These are phyloP conservation scores for Pilatotrama ljubarskyi DNA, from an alignment of 768 basidiomycete genomes.

Conservation along the genomic window DNA sequence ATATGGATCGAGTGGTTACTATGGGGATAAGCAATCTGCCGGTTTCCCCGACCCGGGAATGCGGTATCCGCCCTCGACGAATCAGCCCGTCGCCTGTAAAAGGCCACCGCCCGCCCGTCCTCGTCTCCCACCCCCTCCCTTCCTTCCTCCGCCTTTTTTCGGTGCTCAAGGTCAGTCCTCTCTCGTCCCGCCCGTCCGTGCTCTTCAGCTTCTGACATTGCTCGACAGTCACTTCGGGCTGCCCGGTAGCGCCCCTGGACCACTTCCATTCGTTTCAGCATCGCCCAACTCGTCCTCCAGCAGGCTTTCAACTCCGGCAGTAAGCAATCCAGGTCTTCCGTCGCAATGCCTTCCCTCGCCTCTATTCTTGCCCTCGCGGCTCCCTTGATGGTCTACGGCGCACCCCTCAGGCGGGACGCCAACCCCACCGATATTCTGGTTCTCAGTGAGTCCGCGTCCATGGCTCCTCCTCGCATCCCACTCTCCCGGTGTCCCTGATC, in stretches of 20 bases:
- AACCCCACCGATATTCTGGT: slow-evolving; percentile 50
- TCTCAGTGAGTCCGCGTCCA: slow-evolving; percentile 48
- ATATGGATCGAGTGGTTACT: slow-evolving; percentile 9
- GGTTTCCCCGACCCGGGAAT: slow-evolving; percentile 25
- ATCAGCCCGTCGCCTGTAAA: slow-evolving; percentile 17
- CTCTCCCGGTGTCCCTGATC: not conserved
- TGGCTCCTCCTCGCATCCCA: not conserved
- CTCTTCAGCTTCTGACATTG: not conserved
- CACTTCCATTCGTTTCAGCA: slow-evolving; percentile 29
- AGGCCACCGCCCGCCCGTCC: slow-evolving; percentile 10
- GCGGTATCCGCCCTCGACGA: slow-evolving; percentile 14
- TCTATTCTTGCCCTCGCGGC: slow-evolving; percentile 29
- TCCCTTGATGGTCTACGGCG: slow-evolving; percentile 25
- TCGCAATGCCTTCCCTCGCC: slow-evolving; percentile 28
- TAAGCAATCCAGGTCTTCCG: slow-evolving; percentile 6
- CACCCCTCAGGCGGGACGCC: slow-evolving; percentile 36
- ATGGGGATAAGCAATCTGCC: slow-evolving; percentile 24
- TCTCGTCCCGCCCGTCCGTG: not conserved
- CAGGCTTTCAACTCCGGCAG: slow-evolving; percentile 30
- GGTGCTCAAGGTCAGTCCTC: slow-evolving; percentile 24
- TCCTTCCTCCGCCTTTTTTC: slow-evolving; percentile 20
- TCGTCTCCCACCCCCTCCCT: slow-evolving; percentile 18
- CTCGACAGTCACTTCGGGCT: slow-evolving; percentile 54
- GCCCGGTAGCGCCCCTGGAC: slow-evolving; percentile 71
- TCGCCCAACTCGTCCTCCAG: slow-evolving; percentile 25